Base-by-base conservation (phyloP, 139 green algal species). In the Chlorokybus atmophyticus region DNA sequence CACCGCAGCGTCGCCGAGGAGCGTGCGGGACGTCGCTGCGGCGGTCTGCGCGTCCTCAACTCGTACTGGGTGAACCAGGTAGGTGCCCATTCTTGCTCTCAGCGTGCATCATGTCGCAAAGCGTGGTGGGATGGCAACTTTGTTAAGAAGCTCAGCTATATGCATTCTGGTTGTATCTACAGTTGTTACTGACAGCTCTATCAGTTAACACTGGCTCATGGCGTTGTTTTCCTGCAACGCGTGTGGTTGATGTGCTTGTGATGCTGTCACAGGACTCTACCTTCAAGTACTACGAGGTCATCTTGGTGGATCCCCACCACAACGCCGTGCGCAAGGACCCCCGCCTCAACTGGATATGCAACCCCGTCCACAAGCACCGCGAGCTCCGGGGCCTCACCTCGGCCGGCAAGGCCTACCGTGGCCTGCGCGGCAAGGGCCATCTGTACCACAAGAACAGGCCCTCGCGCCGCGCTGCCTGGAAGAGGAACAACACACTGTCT, bases 211-310 rank as follows among this genome's bases (percentile, higher is more conserved):
- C n/a, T n/a, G n/a, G n/a, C n/a, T n/a, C n/a, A n/a, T n/a, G n/a
- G n/a, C n/a, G n/a, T n/a, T n/a, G n/a, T n/a, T n/a, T n/a, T n/a
- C n/a, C n/a, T n/a, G n/a, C n/a, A n/a, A n/a, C n/a, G n/a, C n/a
- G n/a, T n/a, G n/a, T n/a, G n/a, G n/a, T n/a, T n/a, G n/a, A n/a
- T n/a, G n/a, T n/a, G n/a, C 27, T 60, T 53, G 10, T 49, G 4
- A 17, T 49, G 29, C 28, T 54, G 32, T 19, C 64, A 39, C 79
- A 97, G 84, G 92, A 99, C 70, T 95, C 87, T 5, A 87, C 85
- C 49, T 98, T 95, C 89, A 99, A 99, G 82, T 99, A 97, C 86
- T 99, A 86, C 60, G 92, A 99, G 79, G 81, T 99, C 32, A 94
- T 99, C 80, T 66, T 95, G 64, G 79, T 98, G 51, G 92, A 99